Conservation (phyloP, 2,329 filamentous ascomycete species). For the Hypoxylon sp. region DNA sequence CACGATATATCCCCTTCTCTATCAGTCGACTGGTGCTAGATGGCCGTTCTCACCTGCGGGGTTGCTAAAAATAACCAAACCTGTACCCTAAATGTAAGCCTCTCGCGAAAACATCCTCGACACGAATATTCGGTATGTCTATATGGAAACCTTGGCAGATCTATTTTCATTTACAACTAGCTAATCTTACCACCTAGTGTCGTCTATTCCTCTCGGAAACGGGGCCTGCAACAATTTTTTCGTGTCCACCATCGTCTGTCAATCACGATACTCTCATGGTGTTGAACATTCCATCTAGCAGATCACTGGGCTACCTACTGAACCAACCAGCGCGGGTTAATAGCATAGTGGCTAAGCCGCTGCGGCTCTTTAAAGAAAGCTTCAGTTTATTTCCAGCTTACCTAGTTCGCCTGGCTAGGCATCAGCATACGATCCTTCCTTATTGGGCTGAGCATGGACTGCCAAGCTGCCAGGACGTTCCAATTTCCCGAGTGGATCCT, state of each 20-base stretch:
- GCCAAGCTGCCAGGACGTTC: neutral
- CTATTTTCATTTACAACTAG: neutral
- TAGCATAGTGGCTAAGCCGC: conserved; percentile 5
- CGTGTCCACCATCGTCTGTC: neutral
- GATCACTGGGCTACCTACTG: neutral
- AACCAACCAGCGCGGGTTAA: neutral
- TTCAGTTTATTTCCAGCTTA: conserved; percentile 5
- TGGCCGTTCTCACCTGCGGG: neutral
- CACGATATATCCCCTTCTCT: neutral
- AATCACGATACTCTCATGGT: neutral
- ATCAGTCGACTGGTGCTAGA: neutral
- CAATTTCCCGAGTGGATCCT: neutral
- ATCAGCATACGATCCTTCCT: conserved; percentile 4
- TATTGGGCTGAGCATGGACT: conserved; percentile 16
- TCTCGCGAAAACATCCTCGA: neutral
- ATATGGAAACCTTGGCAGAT: neutral
- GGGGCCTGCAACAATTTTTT: neutral
- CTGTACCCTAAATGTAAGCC: neutral
- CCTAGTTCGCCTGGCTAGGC: conserved; percentile 10
- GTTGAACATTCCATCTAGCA: neutral
- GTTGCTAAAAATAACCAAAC: neutral
- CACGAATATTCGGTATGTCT: neutral
- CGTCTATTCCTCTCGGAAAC: neutral
- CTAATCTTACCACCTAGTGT: neutral
- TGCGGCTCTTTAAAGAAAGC: conserved; percentile 10